These are phyloP conservation scores for Malus sylvestris DNA, from an alignment of 306 rosid genomes.

Conservation along the genomic window DNA sequence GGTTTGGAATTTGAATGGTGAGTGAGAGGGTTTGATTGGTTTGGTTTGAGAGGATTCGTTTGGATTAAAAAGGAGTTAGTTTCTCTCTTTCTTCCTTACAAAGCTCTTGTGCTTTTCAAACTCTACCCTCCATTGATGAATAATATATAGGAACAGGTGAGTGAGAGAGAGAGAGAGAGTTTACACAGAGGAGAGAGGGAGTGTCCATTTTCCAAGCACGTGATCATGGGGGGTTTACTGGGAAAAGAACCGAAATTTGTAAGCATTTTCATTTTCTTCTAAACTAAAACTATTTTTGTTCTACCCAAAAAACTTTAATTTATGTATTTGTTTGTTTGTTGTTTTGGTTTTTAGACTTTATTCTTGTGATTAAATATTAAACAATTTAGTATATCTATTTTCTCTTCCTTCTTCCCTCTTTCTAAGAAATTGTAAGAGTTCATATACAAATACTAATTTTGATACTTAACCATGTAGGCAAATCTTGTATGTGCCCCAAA, in stretches of 20 bases:
- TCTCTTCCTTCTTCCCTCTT: background rate
- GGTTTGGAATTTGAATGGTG: slow-evolving; percentile 6
- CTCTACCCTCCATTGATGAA: background rate
- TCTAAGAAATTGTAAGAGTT: background rate
- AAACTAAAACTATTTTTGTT: background rate
- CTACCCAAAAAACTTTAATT: background rate
- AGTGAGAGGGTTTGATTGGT: background rate
- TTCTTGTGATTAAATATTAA: background rate
- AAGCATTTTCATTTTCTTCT: background rate
- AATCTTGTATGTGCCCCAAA: background rate
- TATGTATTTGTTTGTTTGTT: background rate
- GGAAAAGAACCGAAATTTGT: background rate
- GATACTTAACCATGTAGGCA: slow-evolving; percentile 1
- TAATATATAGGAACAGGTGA: background rate
- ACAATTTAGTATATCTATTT: background rate
- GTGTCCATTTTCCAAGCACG: slow-evolving; percentile 12
- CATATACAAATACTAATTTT: background rate
- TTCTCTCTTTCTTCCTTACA: background rate
- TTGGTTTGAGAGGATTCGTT: background rate
- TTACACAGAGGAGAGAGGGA: background rate
- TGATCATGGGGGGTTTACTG: slow-evolving; percentile 1
- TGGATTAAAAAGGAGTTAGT: background rate
- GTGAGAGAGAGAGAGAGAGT: background rate
- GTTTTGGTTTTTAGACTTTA: background rate
- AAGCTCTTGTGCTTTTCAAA: background rate